phyloP scores from a whole-genome alignment of 179 eudicot genomes.

The Silene noctiflora region DNA sequence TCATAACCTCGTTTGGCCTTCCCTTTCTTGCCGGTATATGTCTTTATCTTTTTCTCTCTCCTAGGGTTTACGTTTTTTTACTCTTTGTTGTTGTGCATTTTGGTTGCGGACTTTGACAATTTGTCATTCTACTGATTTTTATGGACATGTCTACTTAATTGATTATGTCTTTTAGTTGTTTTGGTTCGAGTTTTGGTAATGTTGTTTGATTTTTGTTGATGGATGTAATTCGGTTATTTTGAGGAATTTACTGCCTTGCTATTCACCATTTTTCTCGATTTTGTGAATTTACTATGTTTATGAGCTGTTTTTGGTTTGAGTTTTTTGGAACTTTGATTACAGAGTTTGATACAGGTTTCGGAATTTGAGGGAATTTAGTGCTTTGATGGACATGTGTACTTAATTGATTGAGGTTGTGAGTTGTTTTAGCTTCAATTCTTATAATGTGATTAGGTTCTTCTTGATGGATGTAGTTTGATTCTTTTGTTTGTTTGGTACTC shows the following conservation, averaged over 20 bases:
- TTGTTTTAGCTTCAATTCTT: too few species aligned
- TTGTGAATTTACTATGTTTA: too few species aligned
- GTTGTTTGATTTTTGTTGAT: background rate
- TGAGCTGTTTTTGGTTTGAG: too few species aligned
- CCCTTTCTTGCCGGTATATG: constrained; percentile 87
- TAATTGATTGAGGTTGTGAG: background rate
- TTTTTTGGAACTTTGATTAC: too few species aligned
- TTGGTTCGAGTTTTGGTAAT: too few species aligned
- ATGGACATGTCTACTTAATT: too few species aligned
- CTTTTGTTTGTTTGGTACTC: too few species aligned
- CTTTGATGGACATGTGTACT: background rate
- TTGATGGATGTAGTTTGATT: background rate
- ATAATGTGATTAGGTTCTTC: background rate
- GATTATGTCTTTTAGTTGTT: too few species aligned
- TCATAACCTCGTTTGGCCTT: constrained; percentile 97
- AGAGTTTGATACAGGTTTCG: too few species aligned
- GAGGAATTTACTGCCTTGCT: too few species aligned
- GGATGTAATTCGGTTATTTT: background rate
- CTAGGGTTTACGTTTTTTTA: constrained; percentile 5
- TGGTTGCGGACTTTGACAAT: too few species aligned
- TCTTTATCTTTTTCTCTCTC: background rate
- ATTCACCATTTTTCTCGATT: too few species aligned
- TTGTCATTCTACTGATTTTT: background rate
- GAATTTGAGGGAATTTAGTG: background rate
- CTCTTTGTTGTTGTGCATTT: background rate